Base-by-base conservation (phyloP, 140 eudicot genomes). In the Bidens hawaiensis region DNA sequence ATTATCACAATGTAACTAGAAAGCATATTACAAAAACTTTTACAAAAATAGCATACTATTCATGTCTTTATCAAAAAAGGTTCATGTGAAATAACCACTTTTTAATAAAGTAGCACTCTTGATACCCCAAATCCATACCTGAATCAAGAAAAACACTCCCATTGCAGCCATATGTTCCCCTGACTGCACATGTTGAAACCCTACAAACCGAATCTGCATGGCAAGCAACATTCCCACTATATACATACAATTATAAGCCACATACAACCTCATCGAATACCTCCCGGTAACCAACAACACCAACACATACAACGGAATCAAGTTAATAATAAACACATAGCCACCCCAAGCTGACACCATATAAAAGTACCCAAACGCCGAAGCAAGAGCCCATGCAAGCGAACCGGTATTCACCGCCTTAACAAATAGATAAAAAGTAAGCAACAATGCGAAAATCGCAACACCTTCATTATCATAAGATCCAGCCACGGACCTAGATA, bases 261-360 rank as follows among this genome's bases (percentile, higher is more conserved):
- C 87, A 68, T 90, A 90, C 60, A 90, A 50, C 70, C 97, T 79
- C 97, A 90, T 87, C 4, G 97, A 90, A 60, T 90, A 87, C 79
- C 96, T 86, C 36, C 95, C 95, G 47, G 83, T 82, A 46, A 90
- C 69, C 90, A 90, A 65, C 40, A 90, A 74, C 43, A 90, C 97
- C 79, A 90, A 38, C 54, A 90, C 97, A 76, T 90, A 87, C 8
- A 87, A 67, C 0, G 98, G 98, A 58, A 91, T 78, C 67, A 91
- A 72, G 70, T 91, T 91, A 57, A 91, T 91, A 33, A 91, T 91
- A 74, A 91, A 91, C 71, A 91, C 96, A 78, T 91, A 91, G 47
- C 98, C 98, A 69, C 98, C 98, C 98, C 98, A 91, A 0, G 98
- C 96, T 0, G 98, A 91, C 56, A 91, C 98, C 98, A 91, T 91